These are phyloP conservation scores for Eleusine coracana DNA, from an alignment of 176 grass and related monocot genomes.

Conservation along the genomic window DNA sequence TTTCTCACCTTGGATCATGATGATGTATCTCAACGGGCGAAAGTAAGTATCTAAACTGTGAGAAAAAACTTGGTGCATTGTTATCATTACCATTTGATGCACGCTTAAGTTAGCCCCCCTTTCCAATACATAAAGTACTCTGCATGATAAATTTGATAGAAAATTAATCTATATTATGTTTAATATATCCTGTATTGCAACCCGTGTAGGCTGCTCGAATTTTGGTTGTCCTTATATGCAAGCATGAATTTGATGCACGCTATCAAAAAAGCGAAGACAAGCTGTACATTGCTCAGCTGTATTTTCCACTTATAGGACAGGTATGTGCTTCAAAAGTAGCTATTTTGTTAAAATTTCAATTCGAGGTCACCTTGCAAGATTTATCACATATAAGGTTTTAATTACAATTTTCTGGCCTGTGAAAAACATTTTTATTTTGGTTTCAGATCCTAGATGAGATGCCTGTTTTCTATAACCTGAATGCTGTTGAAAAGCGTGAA, in stretches of 20 bases:
- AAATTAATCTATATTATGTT: slow-evolving; percentile 6
- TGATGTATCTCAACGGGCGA: slow-evolving; percentile 90
- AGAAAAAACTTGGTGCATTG: background rate
- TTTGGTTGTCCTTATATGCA: slow-evolving; percentile 91
- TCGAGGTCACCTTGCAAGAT: slow-evolving; percentile 25
- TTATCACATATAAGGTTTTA: slow-evolving; percentile 11
- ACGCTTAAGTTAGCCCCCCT: background rate
- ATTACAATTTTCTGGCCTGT: slow-evolving; percentile 37
- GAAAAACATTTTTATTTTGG: slow-evolving; percentile 17
- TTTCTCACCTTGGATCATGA: slow-evolving; percentile 99
- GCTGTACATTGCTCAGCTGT: slow-evolving; percentile 93
- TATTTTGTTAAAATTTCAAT: slow-evolving; percentile 34
- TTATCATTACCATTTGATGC: background rate
- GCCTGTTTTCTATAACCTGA: slow-evolving; percentile 99
- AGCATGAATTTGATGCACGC: slow-evolving; percentile 97
- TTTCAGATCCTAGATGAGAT: slow-evolving; percentile 99
- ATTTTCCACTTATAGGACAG: slow-evolving; percentile 98
- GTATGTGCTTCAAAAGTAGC: slow-evolving; percentile 29
- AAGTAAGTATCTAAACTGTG: slow-evolving; percentile 60
- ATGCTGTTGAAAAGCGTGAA: slow-evolving; percentile 93
- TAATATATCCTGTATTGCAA: slow-evolving; percentile 28
- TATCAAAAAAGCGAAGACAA: slow-evolving; percentile 98
- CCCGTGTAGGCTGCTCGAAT: slow-evolving; percentile 87
- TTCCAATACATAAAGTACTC: background rate
- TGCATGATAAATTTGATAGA: slow-evolving; percentile 11